Percentiles rank a stretch among this genome's conserved stretches.
These are phyloP conservation scores for Salix koriyanagi DNA, from an alignment of 345 rosid species.

Conservation along the genomic window DNA sequence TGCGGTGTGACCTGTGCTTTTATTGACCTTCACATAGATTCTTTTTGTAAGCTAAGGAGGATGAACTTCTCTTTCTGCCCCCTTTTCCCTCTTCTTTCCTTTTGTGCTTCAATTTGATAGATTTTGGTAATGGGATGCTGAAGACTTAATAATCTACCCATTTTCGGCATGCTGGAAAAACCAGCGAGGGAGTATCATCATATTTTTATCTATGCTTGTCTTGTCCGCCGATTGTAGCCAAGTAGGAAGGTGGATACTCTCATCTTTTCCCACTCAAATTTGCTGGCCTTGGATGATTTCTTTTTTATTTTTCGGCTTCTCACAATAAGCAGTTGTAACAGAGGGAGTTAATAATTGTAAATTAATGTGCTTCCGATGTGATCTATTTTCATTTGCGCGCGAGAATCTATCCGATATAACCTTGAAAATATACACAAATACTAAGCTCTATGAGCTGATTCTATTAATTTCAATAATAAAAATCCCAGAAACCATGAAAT, in stretches of 20 bases:
- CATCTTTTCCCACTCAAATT: too few relatives aligned
- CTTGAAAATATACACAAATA: too few relatives aligned
- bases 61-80: neutral
- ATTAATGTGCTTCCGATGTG: too few relatives aligned
- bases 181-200: neutral
- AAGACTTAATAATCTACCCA: constrained; percentile 28
- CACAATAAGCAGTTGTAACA: neutral
- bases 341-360: too few relatives aligned
- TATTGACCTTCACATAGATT: constrained; percentile 25
- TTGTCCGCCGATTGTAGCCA: too few relatives aligned
- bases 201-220: neutral
- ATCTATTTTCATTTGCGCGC: too few relatives aligned
- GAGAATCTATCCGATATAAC: too few relatives aligned
- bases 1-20: constrained; percentile 14
- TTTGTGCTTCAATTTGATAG: constrained; percentile 20
- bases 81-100: neutral
- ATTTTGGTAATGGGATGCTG: constrained; percentile 22
- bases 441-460: neutral
- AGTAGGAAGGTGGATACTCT: neutral
- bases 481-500: too few relatives aligned
- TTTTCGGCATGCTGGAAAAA: constrained; percentile 11
- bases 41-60: constrained; percentile 35
- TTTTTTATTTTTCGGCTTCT: neutral
- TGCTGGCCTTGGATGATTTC: neutral
- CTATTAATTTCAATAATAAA: too few relatives aligned